Evolutionary conservation across 2,329 filamentous ascomycete species (phyloP), one percentile per base, ranked within the genome.

Genomic region (Sphaceloma murrayae): DNA sequence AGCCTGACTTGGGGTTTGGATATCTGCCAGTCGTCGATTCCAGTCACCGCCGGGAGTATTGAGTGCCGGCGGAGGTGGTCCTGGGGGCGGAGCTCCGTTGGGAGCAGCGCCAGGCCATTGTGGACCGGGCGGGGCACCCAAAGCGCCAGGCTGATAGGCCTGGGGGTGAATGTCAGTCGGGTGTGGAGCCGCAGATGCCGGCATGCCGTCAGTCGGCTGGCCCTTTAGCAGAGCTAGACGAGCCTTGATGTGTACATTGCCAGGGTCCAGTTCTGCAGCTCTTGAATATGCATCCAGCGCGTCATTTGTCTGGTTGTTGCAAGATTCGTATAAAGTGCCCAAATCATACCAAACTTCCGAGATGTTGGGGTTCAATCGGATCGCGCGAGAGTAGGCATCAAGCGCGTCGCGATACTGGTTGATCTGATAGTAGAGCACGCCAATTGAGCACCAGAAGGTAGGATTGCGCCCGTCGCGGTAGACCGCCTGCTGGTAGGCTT

Each of bases 341-440:
- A 98, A 71, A 63, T 98, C 91, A 64, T 96, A 98, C 91, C 91
- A 98, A 42, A 98, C 91, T 64, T 98, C 91, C 2, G 88, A 95
- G 52, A 98, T 96, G 69, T 94, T 95, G 4, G 91, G 91, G 61
- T 96, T 98, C 56, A 98, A 67, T 46, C 91, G 82, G 56, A 96
- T 98, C 34, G 91, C 91, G 49, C 91, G 84, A 49, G 88, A 95
- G 66, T 96, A 98, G 29, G 91, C 91, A 68, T 98, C 91, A 43
- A 98, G 75, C 2, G 91, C 91, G 69, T 98, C 91, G 48, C 91
- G 81, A 67, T 98, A 98, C 68, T 98, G 91, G 66, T 96, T 98
- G 70, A 98, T 98, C 67, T 96, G 91, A 67, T 96, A 98, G 64
- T 98, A 98, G 48, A 98, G 74, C 11, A 98, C 91, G 62, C 91